phyloP scores from a whole-genome alignment of 306 rosid species.

The Sicyos baderoa region DNA sequence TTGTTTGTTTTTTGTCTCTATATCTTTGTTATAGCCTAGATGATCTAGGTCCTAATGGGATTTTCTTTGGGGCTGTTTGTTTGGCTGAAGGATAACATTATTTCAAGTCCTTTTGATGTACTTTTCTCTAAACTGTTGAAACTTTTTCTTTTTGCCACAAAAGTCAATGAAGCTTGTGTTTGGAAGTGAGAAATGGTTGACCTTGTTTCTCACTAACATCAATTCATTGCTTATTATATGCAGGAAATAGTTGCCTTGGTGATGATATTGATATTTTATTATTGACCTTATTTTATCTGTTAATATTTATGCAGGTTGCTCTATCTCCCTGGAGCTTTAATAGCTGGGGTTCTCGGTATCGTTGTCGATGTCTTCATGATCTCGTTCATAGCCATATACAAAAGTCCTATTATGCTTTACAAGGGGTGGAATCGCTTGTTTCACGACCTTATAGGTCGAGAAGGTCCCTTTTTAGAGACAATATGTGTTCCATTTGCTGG shows the following conservation, averaged over 20 bases:
- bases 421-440: conserved; percentile 94
- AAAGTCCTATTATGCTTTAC: conserved; percentile 76
- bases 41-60: too few relatives aligned
- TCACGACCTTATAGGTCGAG: conserved; percentile 95
- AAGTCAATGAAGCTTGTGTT: neutral
- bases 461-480: conserved; percentile 98
- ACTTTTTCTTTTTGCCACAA: neutral
- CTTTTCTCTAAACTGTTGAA: neutral
- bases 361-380: conserved; percentile 60
- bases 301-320: conserved; percentile 46
- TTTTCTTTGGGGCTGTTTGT: too few relatives aligned
- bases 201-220: neutral
- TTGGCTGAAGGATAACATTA: neutral
- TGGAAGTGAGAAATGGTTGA: neutral
- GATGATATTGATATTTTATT: neutral
- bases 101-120: neutral
- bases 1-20: neutral
- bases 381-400: conserved; percentile 62
- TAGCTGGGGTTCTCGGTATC: conserved; percentile 56
- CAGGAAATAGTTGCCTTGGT: too few relatives aligned
- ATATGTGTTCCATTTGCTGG: conserved; percentile 98
- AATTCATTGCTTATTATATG: too few relatives aligned
- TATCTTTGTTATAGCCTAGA: conserved; percentile 11
- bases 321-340: conserved; percentile 65
- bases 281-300: conserved; percentile 2